A percentile compares a stretch with the other conserved stretches of the same genome.
Evolutionary conservation across 1,139 yeast species (phyloP).

Genomic region (Suhomyces atakaporum): DNA sequence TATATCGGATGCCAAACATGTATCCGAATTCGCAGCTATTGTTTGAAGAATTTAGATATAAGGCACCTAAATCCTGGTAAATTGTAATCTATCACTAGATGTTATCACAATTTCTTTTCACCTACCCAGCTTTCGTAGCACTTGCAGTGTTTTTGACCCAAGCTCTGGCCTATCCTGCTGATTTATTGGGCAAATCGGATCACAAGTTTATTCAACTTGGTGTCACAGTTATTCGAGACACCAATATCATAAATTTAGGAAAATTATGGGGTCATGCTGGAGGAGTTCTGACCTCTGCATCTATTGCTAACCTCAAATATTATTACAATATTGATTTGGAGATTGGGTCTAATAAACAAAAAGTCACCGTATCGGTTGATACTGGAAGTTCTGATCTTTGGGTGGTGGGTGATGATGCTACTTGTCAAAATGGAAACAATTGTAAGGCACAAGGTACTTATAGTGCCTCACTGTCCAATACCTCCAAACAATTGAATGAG

Average conservation of each 20-base stretch:
- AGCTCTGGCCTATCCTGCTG: too few relatives aligned
- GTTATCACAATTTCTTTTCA: too few relatives aligned
- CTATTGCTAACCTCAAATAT: conserved; percentile 4
- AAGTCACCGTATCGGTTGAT: conserved; percentile 17
- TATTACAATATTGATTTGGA: conserved; percentile 3
- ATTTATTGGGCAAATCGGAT: too few relatives aligned
- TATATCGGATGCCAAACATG: too few relatives aligned
- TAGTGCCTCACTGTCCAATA: conserved; percentile 30
- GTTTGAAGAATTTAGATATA: too few relatives aligned
- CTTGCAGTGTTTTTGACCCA: too few relatives aligned
- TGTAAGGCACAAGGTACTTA: neutral
- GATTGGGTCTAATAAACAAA: conserved; percentile 16
- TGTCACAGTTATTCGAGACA: neutral
- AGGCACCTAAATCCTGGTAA: too few relatives aligned
- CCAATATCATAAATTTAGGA: neutral
- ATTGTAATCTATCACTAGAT: too few relatives aligned
- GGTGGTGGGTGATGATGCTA: conserved; percentile 9
- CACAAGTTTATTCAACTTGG: too few relatives aligned
- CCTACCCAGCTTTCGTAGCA: too few relatives aligned
- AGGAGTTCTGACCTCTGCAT: neutral
- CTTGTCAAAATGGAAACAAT: conserved; percentile 17
- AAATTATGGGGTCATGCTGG: neutral
- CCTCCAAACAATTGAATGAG: conserved; percentile 49
- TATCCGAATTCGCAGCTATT: too few relatives aligned
- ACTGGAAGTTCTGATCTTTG: conserved; percentile 27